Evolutionary conservation across 345 rosid species (phyloP).

Genomic region (Microcos paniculata): DNA sequence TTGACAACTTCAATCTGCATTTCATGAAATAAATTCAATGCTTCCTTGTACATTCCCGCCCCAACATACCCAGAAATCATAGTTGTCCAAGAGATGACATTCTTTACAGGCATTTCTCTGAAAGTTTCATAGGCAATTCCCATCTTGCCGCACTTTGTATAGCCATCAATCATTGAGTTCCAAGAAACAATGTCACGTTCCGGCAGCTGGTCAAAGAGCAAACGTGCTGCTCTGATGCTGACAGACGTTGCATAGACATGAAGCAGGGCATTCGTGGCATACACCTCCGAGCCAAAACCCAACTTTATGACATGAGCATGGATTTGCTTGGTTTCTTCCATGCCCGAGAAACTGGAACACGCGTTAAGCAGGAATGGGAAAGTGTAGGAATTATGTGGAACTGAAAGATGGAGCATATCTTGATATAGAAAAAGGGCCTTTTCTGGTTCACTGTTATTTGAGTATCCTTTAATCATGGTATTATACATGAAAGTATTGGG

Average conservation of each 20-base stretch:
- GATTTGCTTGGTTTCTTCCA: conserved; percentile 50
- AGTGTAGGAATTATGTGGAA: conserved; percentile 52
- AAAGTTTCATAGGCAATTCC: conserved; percentile 41
- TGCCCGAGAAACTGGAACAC: conserved; percentile 49
- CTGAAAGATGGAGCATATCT: conserved; percentile 47
- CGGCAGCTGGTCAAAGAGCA: conserved; percentile 44
- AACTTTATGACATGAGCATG: conserved; percentile 52
- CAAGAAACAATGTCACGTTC: conserved; percentile 58
- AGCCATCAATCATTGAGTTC: conserved; percentile 64
- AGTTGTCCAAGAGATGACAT: conserved; percentile 63
- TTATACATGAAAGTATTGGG: conserved; percentile 66
- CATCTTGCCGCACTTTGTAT: conserved; percentile 22
- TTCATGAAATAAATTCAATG: conserved; percentile 52
- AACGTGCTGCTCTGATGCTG: conserved; percentile 31
- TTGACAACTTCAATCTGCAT: conserved; percentile 61
- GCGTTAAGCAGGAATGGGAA: conserved; percentile 75
- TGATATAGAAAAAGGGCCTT: conserved; percentile 46
- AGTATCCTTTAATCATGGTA: conserved; percentile 59
- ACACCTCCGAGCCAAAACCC: conserved; percentile 48
- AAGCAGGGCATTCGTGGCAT: conserved; percentile 53
- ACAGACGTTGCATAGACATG: conserved; percentile 51
- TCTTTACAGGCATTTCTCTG: conserved; percentile 39
- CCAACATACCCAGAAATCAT: conserved; percentile 62
- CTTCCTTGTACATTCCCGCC: conserved; percentile 65
- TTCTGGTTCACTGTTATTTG: conserved; percentile 42